Percentiles rank a stretch among this genome's conserved stretches.
Evolutionary conservation across 192 early-diverging fungal genomes (phyloP).

Genomic region (Coemansia pectinata): DNA sequence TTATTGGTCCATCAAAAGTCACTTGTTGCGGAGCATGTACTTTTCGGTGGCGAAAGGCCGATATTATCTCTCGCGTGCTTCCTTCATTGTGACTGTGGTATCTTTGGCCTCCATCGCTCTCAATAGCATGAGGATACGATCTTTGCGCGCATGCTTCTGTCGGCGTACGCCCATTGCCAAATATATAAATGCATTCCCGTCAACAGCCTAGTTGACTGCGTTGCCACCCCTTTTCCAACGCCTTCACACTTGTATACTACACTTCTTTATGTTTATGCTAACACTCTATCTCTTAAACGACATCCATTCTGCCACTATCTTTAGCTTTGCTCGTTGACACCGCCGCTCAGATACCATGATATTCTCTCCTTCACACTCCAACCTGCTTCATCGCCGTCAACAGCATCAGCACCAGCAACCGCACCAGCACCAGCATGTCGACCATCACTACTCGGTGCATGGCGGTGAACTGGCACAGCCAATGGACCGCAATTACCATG

Average conservation of each 20-base stretch:
- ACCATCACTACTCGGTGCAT: neutral
- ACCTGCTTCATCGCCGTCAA: constrained; percentile 1
- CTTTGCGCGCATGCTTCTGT: neutral
- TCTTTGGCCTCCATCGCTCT: neutral
- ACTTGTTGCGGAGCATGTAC: neutral
- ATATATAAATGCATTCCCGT: neutral
- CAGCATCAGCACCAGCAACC: neutral
- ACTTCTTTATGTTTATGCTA: neutral
- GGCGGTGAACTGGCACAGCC: neutral
- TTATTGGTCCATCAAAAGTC: neutral
- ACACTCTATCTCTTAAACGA: neutral
- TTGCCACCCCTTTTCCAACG: neutral
- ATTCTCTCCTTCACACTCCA: neutral
- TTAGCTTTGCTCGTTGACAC: neutral
- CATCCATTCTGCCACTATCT: too few species aligned
- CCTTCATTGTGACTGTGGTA: neutral
- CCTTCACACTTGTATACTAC: neutral
- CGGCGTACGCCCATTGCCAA: neutral
- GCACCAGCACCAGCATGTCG: neutral
- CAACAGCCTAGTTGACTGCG: neutral
- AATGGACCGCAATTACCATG: neutral
- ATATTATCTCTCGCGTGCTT: neutral
- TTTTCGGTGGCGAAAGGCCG: too few species aligned
- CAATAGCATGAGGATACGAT: neutral
- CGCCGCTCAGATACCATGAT: neutral